Evolutionary conservation across 1,284 basidiomycete species (phyloP), one percentile per base, ranked within the genome.

Genomic region (Fomitopsis palustris): DNA sequence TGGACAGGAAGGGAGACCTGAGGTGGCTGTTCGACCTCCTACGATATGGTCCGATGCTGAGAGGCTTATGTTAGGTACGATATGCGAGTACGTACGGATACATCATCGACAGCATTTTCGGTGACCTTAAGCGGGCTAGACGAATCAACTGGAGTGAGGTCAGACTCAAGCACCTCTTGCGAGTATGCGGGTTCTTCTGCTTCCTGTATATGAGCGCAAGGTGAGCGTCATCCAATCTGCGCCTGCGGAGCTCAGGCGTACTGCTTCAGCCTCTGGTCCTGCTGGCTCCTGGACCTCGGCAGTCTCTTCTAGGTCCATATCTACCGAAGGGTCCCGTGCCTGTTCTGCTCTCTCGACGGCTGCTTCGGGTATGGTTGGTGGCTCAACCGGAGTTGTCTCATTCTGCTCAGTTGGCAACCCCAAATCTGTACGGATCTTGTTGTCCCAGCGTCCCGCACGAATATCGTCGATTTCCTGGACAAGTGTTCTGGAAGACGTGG

Each of bases 391-490:
- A 19, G 53, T 29, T 17, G 29, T 52, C 23, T 55, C 58, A 23
- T 57, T 33, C 4, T 35, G 16, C 21, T 29, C 53, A n/a, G 64
- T 45, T 56, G 68, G 65, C 17, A 68, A 69, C 19, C 69, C 67
- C 39, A 86, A 68, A 54, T 78, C 78, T 6, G 72, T 72, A 37
- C 72, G 75, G 27, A 87, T 80, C 65, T 76, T 78, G 54, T 79
- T 77, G 65, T 92, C 88, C 82, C 86, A 85, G 62, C 78, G 75
- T 2, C 92, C 92, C 14, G 80, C 77, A 33, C 86, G 85, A 64
- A 95, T 89, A 7, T 87, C 83, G 57, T 90, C 85, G 52, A 93
- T 91, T 70, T 93, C 90, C 5, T 78, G 75, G 3, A 84, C 77
- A 21, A 90, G 73, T 27, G 70, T 75, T 62, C 68, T 69, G 45